phyloP scores from a whole-genome alignment of 805 yeast genomes.

The Lachancea sp. region DNA sequence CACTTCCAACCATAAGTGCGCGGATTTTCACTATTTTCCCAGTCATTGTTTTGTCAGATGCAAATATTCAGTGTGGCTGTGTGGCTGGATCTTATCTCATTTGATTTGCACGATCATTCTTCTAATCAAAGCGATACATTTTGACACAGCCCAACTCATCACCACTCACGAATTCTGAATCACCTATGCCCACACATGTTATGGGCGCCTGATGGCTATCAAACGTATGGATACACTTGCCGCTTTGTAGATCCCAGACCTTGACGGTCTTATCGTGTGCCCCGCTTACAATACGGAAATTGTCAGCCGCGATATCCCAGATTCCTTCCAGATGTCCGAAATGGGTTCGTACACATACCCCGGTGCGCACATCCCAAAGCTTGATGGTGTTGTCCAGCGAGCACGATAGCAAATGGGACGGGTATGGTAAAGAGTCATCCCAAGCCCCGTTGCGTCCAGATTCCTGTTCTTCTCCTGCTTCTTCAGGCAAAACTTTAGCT shows the following conservation, averaged over 20 bases:
- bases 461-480: conserved; percentile 11
- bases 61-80: too few relatives aligned
- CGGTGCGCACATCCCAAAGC: conserved; percentile 82
- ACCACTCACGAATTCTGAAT: conserved; percentile 84
- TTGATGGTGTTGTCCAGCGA: conserved; percentile 91
- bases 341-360: conserved; percentile 85
- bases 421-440: conserved; percentile 39
- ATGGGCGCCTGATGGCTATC: conserved; percentile 43
- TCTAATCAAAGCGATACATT: conserved; percentile 62
- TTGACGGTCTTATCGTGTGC: conserved; percentile 89
- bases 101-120: too few relatives aligned
- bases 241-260: conserved; percentile 94
- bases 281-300: conserved; percentile 88
- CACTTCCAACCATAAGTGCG: too few relatives aligned
- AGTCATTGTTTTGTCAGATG: too few relatives aligned
- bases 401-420: conserved; percentile 80
- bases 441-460: conserved; percentile 16
- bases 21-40: too few relatives aligned
- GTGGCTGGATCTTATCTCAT: too few relatives aligned
- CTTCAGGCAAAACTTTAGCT: conserved; percentile 5
- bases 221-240: conserved; percentile 90
- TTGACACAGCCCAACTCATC: conserved; percentile 84
- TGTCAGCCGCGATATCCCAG: conserved; percentile 95
- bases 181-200: conserved; percentile 78
- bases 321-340: conserved; percentile 98